Evolutionary conservation across 2,329 filamentous ascomycete genomes (phyloP).

Genomic region (Aspergillus sp.): DNA sequence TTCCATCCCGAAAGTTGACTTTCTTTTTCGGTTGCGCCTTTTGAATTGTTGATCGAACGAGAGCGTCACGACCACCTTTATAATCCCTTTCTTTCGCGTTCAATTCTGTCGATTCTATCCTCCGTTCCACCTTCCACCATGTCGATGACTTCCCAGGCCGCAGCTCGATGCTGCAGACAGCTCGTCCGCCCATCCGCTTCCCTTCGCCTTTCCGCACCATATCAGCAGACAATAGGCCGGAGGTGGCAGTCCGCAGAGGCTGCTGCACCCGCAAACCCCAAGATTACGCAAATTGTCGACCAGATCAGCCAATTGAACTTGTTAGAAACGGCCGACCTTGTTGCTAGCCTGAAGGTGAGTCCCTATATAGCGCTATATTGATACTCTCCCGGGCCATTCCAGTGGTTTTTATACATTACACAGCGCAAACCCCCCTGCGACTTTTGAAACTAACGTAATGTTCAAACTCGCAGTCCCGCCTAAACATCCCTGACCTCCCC

Average conservation of each 20-base stretch:
- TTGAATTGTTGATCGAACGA: conserved; percentile 13
- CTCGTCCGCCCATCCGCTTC: conserved; percentile 42
- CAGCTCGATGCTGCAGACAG: conserved; percentile 46
- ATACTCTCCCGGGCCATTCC: background rate
- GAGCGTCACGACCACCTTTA: conserved; percentile 12
- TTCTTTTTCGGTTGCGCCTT: conserved; percentile 30
- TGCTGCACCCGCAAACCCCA: conserved; percentile 67
- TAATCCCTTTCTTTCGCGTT: conserved; percentile 8
- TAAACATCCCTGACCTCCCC: conserved; percentile 98
- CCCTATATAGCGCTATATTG: background rate
- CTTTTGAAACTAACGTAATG: background rate
- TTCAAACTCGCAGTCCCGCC: conserved; percentile 63
- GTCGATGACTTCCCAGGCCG: conserved; percentile 41
- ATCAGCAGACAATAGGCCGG: conserved; percentile 52
- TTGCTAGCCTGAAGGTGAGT: conserved; percentile 87
- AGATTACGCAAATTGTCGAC: conserved; percentile 93
- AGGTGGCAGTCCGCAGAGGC: conserved; percentile 87
- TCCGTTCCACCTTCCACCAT: conserved; percentile 27
- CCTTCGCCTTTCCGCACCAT: conserved; percentile 42
- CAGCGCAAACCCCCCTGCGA: background rate
- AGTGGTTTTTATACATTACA: background rate
- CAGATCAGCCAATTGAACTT: conserved; percentile 98
- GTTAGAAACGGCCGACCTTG: conserved; percentile 94
- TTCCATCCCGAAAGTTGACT: conserved; percentile 30
- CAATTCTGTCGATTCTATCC: conserved; percentile 9